Conservation (phyloP, 768 basidiomycete genomes). For the Auricularia cornea region DNA sequence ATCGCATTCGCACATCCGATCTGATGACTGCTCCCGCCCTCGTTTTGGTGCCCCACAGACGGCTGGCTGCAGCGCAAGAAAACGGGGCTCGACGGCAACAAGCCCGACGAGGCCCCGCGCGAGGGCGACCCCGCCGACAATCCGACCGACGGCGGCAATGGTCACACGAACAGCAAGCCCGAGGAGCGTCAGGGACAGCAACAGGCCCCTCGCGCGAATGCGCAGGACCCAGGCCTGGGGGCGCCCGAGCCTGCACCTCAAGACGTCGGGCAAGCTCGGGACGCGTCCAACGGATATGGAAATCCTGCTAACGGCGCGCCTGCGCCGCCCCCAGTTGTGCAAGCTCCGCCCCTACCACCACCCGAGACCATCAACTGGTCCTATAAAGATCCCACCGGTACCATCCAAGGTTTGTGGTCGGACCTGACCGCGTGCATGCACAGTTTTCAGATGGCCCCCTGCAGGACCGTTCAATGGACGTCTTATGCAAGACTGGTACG, state of each 20-base stretch:
- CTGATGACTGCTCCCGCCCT: neutral
- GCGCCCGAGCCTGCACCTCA: neutral
- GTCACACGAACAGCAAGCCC: neutral
- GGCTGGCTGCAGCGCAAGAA: neutral
- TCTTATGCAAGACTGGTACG: slow-evolving; percentile 91
- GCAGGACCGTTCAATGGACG: slow-evolving; percentile 84
- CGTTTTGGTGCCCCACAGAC: neutral
- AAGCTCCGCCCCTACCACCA: slow-evolving; percentile 24
- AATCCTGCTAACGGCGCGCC: neutral
- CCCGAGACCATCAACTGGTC: slow-evolving; percentile 71
- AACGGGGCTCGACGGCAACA: neutral
- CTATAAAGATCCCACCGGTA: slow-evolving; percentile 88
- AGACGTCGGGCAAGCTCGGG: neutral
- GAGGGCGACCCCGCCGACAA: neutral
- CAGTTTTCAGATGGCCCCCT: neutral
- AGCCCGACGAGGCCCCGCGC: neutral
- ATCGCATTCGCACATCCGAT: too few species aligned
- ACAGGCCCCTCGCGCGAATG: neutral
- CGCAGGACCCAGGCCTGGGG: neutral
- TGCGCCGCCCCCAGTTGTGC: neutral
- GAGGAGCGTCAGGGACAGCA: neutral
- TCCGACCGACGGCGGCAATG: neutral
- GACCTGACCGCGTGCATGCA: slow-evolving; percentile 6
- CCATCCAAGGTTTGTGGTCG: slow-evolving; percentile 63
- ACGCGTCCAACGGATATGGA: neutral